A percentile compares a stretch with the other conserved stretches of the same genome.
Evolutionary conservation across 345 rosid genomes (phyloP).

Genomic region (Moricandia moricandioides): DNA sequence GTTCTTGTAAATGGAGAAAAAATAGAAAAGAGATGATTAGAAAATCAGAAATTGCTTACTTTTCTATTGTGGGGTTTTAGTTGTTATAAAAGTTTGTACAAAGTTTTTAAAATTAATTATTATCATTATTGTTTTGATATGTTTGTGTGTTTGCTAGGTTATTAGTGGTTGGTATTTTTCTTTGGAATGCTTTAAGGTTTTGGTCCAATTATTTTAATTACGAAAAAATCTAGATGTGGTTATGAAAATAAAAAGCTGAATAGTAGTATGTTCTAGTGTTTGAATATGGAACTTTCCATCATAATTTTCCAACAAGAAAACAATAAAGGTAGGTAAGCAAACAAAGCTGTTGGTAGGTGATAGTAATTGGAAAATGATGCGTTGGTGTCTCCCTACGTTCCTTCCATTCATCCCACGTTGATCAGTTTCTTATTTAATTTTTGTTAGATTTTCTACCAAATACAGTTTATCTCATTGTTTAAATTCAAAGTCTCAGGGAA

Average conservation of each 20-base stretch:
- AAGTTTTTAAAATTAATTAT: constrained; percentile 16
- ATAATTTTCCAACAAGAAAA: constrained; percentile 28
- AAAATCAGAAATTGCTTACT: constrained; percentile 11
- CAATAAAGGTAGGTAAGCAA: constrained; percentile 34
- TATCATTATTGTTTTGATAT: neutral
- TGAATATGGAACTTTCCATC: constrained; percentile 17
- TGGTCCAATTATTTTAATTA: neutral
- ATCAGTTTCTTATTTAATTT: constrained; percentile 8
- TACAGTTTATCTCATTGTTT: constrained; percentile 8
- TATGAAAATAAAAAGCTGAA: neutral
- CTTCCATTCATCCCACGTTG: constrained; percentile 10
- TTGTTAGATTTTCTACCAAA: too few species aligned
- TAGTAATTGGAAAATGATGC: constrained; percentile 21
- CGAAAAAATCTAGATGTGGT: neutral
- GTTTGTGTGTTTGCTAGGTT: neutral
- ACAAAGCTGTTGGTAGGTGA: constrained; percentile 22
- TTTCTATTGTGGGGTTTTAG: neutral
- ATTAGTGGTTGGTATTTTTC: constrained; percentile 18
- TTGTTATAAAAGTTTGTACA: constrained; percentile 16
- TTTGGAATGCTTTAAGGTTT: neutral
- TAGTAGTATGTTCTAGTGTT: neutral
- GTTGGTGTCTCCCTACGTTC: neutral
- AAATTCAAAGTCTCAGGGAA: neutral
- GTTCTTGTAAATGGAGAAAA: constrained; percentile 27
- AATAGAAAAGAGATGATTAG: neutral